Conservation (phyloP, 768 basidiomycete genomes). For the Russula compacta region DNA sequence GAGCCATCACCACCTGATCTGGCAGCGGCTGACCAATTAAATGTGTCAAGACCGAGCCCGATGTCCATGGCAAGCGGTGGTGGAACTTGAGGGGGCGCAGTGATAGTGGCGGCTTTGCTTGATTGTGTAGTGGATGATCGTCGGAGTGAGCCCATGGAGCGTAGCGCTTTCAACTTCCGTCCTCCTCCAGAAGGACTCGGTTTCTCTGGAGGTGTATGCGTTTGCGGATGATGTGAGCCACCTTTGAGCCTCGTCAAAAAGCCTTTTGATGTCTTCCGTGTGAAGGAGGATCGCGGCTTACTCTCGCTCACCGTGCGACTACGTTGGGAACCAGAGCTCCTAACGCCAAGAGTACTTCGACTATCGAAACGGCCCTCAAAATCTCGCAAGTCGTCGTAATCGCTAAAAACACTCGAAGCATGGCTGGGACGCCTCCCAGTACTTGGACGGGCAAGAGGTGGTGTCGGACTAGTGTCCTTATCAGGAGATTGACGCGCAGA, state of each 20-base stretch:
- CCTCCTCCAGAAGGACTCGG: constrained; percentile 29
- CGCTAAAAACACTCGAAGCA: constrained; percentile 67
- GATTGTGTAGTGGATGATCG: constrained; percentile 30
- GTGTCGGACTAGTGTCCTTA: constrained; percentile 11
- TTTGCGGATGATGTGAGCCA: constrained; percentile 35
- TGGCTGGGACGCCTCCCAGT: constrained; percentile 54
- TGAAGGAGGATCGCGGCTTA: constrained; percentile 28
- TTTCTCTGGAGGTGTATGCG: constrained; percentile 36
- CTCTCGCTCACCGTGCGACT: constrained; percentile 29
- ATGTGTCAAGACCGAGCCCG: constrained; percentile 29
- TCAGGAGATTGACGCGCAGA: constrained; percentile 13
- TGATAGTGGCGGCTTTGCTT: constrained; percentile 24
- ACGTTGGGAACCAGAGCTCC: constrained; percentile 26
- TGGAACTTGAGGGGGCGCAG: constrained; percentile 42
- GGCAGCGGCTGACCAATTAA: constrained; percentile 35
- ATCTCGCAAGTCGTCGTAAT: constrained; percentile 81
- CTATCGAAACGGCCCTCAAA: constrained; percentile 85
- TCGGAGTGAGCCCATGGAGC: constrained; percentile 75
- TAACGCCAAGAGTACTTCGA: constrained; percentile 56
- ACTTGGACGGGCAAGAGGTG: constrained; percentile 28
- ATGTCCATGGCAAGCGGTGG: constrained; percentile 37
- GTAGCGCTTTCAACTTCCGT: constrained; percentile 61
- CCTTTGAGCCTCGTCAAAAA: constrained; percentile 58
- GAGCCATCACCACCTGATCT: constrained; percentile 24
- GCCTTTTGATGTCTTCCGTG: constrained; percentile 56